Evolutionary conservation across 176 grass and related monocot genomes (phyloP), one percentile per base, ranked within the genome.

Genomic region (Triticum monococcum): DNA sequence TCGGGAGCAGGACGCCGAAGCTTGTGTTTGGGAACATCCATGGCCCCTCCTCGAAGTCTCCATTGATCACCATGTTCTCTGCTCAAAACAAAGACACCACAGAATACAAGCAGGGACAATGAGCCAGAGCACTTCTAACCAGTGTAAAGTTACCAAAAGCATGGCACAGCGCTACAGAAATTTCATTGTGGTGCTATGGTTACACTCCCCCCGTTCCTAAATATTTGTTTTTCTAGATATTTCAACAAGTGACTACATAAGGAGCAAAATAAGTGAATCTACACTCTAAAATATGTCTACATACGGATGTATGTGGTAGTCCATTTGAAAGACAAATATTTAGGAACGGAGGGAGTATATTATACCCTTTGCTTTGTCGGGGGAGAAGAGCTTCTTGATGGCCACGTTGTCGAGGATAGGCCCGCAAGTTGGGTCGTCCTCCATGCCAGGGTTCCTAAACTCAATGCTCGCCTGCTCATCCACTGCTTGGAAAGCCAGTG

Each of bases 391-490:
- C 81, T 94, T 99, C 87, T 99, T 99, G 77, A 99, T 86, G 9
- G 97, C 97, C 5, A 97, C 79, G 5, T 87, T 99, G 88, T 99
- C 97, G 33, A 99, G 85, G 79, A 99, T 93, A 71, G 97, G 97
- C 33, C 97, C 97, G 52, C 97, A 99, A 5, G 94, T 99, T 3
- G 97, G 97, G 52, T 99, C 97, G 5, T 99, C 97, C 40, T 99
- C 97, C 97, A 96, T 99, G 45, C 97, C 97, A 20, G 97, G 97
- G 79, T 99, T 99, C 89, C 80, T 96, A 85, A 99, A 99, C 11
- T 90, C 85, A 65, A 99, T 70, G 57, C 26, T 82, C 0, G 90
- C 85, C 79, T 89, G 90, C 60, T 96, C 97, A 1, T 94, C 97
- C 17, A 75, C 79, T 48, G 92, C 94, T 69, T 91, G 90, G 88